Evolutionary conservation across 2,329 filamentous ascomycete genomes (phyloP), one percentile per base, ranked within the genome.

Genomic region (Chaetomium globosum): DNA sequence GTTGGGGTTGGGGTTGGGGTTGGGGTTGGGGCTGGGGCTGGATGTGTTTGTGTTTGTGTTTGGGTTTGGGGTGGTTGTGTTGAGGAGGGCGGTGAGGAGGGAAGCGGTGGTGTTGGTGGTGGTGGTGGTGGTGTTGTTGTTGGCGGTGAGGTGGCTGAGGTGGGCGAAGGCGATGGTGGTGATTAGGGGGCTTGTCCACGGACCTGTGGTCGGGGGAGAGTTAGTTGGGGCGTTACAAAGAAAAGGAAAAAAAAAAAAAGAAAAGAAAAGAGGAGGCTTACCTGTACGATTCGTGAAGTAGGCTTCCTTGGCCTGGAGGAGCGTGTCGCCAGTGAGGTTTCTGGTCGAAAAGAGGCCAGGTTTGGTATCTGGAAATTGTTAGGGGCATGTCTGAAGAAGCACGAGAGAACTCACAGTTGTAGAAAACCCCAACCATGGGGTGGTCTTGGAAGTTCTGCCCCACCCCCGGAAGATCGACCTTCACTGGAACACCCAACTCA

Each of bases 401-500:
- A 46, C 1, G 39, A 7, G 43, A 21, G 19, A 10, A 54, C 71
- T 61, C 30, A 73, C 71, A 72, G 31, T 77, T 72, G 65, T 78
- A 78, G 0, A 74, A 73, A 9, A 71, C 72, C 43, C 73, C 71
- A 6, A 78, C 72, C 46, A 76, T 74, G 0, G 73, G 71, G 63
- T 79, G 78, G 54, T 85, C 82, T 65, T 78, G 77, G 64, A 85
- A 75, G 61, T 83, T 82, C 68, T 83, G 76, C 3, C 82, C 84
- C 1, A 85, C 83, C 0, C 82, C 82, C 0, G 79, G 78, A 0
- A 81, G 77, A 46, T 82, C 77, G 2, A 77, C 75, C 0, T 84
- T 65, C 0, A 83, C 70, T 0, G 77, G 71, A 23, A 85, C 84
- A 12, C 78, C 71, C 51, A 81, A 76, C 16, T 76, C 73, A 2